Evolutionary conservation across 1,284 basidiomycete species (phyloP).

Genomic region (Schizophyllum amplum): DNA sequence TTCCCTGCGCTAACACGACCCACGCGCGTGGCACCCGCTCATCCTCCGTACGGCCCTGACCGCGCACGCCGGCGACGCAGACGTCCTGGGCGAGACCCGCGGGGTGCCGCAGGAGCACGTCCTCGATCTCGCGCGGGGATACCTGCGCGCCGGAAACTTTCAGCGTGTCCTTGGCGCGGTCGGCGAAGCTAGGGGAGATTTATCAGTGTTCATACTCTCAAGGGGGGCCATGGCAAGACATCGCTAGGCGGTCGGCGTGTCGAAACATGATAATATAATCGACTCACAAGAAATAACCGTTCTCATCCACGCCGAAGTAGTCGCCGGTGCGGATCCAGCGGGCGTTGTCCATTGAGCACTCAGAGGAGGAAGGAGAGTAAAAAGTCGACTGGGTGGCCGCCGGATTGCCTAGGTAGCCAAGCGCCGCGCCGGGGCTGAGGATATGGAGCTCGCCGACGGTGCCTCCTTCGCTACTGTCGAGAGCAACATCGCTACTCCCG

Average conservation of each 20-base stretch:
- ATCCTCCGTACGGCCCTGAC: constrained; percentile 55
- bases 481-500: no score
- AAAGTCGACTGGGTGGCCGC: constrained; percentile 60
- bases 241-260: no score
- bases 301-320: constrained; percentile 48
- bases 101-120: constrained; percentile 50
- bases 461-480: no score
- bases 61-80: constrained; percentile 61
- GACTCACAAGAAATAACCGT: constrained; percentile 57
- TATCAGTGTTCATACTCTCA: neutral
- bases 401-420: constrained; percentile 67
- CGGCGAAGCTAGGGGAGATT: constrained; percentile 39
- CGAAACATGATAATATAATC: neutral
- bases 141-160: constrained; percentile 71
- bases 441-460: constrained; percentile 64
- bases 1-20: constrained; percentile 63
- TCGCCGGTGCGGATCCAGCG: constrained; percentile 75
- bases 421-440: constrained; percentile 40
- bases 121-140: constrained; percentile 67
- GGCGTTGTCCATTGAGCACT: no score
- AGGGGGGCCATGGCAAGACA: no score
- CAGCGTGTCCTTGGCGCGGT: constrained; percentile 58
- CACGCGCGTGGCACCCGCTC: constrained; percentile 68
- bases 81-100: constrained; percentile 50
- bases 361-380: no score